Evolutionary conservation across 2,329 filamentous ascomycete species (phyloP).

Genomic region (Ophiostoma pallidulum): DNA sequence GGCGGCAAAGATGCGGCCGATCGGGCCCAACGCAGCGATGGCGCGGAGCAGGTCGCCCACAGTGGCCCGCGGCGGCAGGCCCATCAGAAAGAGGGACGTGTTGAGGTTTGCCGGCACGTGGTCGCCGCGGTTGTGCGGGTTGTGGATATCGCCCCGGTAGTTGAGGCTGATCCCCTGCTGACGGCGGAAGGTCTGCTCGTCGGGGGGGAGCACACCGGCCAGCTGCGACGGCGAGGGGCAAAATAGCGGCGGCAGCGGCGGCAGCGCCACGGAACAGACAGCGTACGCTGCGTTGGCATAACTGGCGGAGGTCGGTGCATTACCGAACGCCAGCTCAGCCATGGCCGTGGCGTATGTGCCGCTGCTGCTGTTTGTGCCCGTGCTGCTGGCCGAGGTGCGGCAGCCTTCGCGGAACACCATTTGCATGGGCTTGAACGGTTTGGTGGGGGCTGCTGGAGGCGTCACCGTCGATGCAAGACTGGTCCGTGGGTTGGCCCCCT

Average conservation of each 20-base stretch:
- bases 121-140: slow-evolving; percentile 16
- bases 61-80: slow-evolving; percentile 8
- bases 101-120: slow-evolving; percentile 13
- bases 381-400: slow-evolving; percentile 9
- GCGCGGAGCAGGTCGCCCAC: slow-evolving; percentile 14
- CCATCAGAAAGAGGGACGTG: slow-evolving; percentile 14
- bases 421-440: slow-evolving; percentile 14
- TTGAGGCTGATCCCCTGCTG: slow-evolving; percentile 15
- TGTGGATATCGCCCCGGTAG: slow-evolving; percentile 16
- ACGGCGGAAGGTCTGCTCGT: slow-evolving; percentile 11
- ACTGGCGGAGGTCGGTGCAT: too few relatives aligned
- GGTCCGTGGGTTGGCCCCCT: too few relatives aligned
- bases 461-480: background rate
- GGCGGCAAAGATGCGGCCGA: slow-evolving; percentile 13
- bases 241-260: background rate
- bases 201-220: background rate
- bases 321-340: background rate
- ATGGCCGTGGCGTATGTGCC: background rate
- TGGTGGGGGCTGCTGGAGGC: background rate
- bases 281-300: too few relatives aligned
- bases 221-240: background rate
- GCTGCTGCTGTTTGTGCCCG: slow-evolving; percentile 7
- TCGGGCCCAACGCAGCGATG: slow-evolving; percentile 12
- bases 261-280: background rate
- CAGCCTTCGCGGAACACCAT: slow-evolving; percentile 13